These are phyloP conservation scores for Ophiostoma sp. DNA, from an alignment of 2,329 filamentous ascomycete genomes.

Conservation along the genomic window DNA sequence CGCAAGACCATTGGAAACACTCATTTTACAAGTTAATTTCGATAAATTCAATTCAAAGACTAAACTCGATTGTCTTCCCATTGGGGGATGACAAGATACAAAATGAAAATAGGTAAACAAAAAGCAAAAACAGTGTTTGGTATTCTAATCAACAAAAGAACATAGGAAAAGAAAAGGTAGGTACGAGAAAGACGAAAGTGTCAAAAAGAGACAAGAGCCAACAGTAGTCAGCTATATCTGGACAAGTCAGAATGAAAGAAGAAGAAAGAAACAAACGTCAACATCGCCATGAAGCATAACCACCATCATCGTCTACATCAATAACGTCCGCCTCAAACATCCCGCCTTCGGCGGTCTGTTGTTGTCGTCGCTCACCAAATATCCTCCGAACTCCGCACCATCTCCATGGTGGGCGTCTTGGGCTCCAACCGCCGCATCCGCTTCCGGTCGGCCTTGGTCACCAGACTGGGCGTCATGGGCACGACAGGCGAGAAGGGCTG, in stretches of 20 bases:
- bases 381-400: slow-evolving; percentile 64
- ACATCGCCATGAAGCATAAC: neutral
- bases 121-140: neutral
- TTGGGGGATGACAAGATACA: neutral
- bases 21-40: neutral
- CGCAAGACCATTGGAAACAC: too few relatives aligned
- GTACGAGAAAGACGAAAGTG: neutral
- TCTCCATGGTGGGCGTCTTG: slow-evolving; percentile 61
- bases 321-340: neutral
- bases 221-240: neutral
- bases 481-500: slow-evolving; percentile 76
- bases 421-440: slow-evolving; percentile 64
- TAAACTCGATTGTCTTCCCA: neutral
- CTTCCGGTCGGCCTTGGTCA: slow-evolving; percentile 70
- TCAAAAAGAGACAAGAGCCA: neutral
- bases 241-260: neutral
- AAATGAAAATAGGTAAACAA: neutral
- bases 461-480: slow-evolving; percentile 73
- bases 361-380: slow-evolving; percentile 55
- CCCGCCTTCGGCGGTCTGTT: neutral
- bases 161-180: neutral
- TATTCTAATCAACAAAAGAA: slow-evolving; percentile 13
- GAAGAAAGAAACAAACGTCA: neutral
- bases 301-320: neutral
- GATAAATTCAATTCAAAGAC: neutral